Base-by-base conservation (phyloP, 2,329 filamentous ascomycete genomes). In the Rutstroemia sp. region DNA sequence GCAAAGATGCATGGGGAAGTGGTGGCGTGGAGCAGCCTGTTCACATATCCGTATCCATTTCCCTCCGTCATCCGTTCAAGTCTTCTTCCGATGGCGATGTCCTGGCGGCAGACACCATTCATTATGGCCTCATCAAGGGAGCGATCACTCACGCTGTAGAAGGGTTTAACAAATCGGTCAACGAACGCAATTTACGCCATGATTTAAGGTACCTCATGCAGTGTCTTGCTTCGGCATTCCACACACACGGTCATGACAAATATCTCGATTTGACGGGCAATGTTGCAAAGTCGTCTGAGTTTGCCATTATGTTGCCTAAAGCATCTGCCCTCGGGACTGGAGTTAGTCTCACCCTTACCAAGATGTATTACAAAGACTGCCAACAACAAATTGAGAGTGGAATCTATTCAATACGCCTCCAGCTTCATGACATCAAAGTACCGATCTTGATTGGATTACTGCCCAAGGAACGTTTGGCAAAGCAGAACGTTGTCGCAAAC, bases 391-490 rank as follows among this genome's bases (percentile, higher is more conserved):
- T 14, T 25, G 23, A 47, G 14, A 16, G 9, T 23, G 7, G 10
- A 14, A 47, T 16, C 7, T 47, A 27, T 47, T 10, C 44, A 47
- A 23, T 47, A n/a, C 44, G 16, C 7, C 70, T 63, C 55, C 66
- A 39, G 67, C 68, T 90, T 8, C 76, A 78, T 48, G 77, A 79
- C 19, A 68, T 91, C 51, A 77, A 77, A 39, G 76, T 90, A 9
- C 85, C 87, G 25, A 83, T 82, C 34, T 69, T 92, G 50, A 81
- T 92, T 48, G 88, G 88, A 0, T 80, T 92, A 27, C 90, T 92
- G 65, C 70, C 74, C 21, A 87, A 90, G 64, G 88, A 92, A 75
- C 75, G 88, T 60, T 61, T 72, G 38, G 78, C 76, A 3, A 87
- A 82, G 71, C 87, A 91, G 71, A 78, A 86, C 52, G 78, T 90